phyloP scores from a whole-genome alignment of 805 yeast genomes.

The Starmerella bacillaris region DNA sequence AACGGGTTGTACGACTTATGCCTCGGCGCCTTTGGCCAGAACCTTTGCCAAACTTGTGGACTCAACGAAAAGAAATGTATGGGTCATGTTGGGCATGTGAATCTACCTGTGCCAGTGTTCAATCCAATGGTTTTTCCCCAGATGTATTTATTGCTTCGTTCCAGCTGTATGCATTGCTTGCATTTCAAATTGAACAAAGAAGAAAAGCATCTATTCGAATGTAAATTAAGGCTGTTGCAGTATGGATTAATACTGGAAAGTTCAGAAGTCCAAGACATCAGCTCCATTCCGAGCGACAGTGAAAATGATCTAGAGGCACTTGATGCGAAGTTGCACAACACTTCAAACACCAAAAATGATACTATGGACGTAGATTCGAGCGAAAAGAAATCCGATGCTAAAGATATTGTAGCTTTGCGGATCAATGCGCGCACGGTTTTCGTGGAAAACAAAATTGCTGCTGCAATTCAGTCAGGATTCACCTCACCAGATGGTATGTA shows the following conservation, averaged over 20 bases:
- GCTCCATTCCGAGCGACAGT: slow-evolving; percentile 16
- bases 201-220: slow-evolving; percentile 59
- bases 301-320: slow-evolving; percentile 26
- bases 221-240: slow-evolving; percentile 68
- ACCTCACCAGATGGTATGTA: slow-evolving; percentile 47
- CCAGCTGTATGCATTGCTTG: slow-evolving; percentile 80
- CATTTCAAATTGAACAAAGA: slow-evolving; percentile 50
- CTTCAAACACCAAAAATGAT: slow-evolving; percentile 28
- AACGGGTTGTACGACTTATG: slow-evolving; percentile 90
- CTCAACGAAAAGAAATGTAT: slow-evolving; percentile 87
- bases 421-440: slow-evolving; percentile 47
- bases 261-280: slow-evolving; percentile 49
- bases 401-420: slow-evolving; percentile 30
- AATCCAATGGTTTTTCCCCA: slow-evolving; percentile 90
- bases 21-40: slow-evolving; percentile 82
- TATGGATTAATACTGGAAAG: slow-evolving; percentile 75
- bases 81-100: slow-evolving; percentile 97
- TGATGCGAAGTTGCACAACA: slow-evolving; percentile 21
- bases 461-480: slow-evolving; percentile 60
- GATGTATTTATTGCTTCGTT: slow-evolving; percentile 64
- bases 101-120: slow-evolving; percentile 86
- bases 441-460: slow-evolving; percentile 52
- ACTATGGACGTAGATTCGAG: slow-evolving; percentile 15
- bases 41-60: slow-evolving; percentile 89
- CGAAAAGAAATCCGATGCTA: slow-evolving; percentile 23